phyloP scores from a whole-genome alignment of 2,329 filamentous ascomycete species.

The Nemania abortiva region DNA sequence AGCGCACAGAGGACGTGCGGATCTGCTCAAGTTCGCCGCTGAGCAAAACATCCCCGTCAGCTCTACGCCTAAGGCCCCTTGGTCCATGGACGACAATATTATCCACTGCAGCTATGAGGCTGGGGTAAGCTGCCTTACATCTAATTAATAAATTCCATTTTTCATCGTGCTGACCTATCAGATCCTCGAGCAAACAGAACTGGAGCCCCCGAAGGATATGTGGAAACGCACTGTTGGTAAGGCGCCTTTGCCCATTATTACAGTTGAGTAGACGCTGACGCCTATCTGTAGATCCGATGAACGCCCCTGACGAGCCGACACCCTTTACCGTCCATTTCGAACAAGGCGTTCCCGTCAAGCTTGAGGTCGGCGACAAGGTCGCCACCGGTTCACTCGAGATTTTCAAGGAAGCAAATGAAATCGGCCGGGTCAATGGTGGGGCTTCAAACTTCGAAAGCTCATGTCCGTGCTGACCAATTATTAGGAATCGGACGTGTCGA shows the following conservation, averaged over 20 bases:
- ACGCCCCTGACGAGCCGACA: slow-evolving; percentile 76
- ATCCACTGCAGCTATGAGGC: slow-evolving; percentile 9
- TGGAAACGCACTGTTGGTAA: neutral
- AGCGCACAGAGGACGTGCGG: neutral
- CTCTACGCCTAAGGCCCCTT: neutral
- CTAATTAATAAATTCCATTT: too few species aligned
- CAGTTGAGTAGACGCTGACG: neutral
- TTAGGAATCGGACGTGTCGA: slow-evolving; percentile 77
- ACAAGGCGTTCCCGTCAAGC: slow-evolving; percentile 76
- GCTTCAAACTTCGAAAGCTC: too few species aligned
- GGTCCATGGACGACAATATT: slow-evolving; percentile 1
- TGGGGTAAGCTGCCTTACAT: neutral
- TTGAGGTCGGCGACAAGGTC: slow-evolving; percentile 64
- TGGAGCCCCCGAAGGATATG: neutral
- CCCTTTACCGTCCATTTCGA: slow-evolving; percentile 79
- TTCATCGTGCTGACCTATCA: too few species aligned
- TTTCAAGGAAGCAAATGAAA: slow-evolving; percentile 77
- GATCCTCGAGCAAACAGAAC: slow-evolving; percentile 1
- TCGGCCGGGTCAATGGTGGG: slow-evolving; percentile 71
- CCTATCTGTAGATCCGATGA: slow-evolving; percentile 65
- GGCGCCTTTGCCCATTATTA: neutral
- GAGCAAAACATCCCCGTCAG: neutral
- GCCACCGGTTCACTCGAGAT: slow-evolving; percentile 78
- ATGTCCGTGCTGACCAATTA: too few species aligned
- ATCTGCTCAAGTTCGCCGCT: too few species aligned